Evolutionary conservation across 768 basidiomycete species (phyloP), one percentile per base, ranked within the genome.

Genomic region (Hygrophorus pudorinus): DNA sequence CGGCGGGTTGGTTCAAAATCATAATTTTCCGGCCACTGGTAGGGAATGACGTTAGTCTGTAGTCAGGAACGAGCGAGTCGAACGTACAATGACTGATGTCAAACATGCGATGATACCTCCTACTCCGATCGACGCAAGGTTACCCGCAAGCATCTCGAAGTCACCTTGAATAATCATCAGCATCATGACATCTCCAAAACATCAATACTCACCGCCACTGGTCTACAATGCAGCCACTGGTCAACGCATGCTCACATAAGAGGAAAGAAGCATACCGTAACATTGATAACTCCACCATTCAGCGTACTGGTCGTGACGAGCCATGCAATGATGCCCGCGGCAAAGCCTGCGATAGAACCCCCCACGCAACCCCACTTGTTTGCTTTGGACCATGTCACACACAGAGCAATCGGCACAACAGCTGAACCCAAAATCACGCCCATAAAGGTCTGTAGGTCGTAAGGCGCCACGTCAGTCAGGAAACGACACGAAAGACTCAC

Each of bases 401-500:
- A 85, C 16, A 90, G 67, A 0, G 90, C 91, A 50, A 93, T 87
- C 1, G 89, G 88, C 3, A 82, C 83, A 40, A 94, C 92, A 2
- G 75, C 89, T 2, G 81, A 84, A 1, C 91, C 88, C 10, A 90
- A 73, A 31, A 88, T 76, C 39, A 87, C 83, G 2, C 89, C 88
- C 86, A 89, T 89, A 61, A 88, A 87, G 5, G 81, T 85, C 85
- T 86, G 45, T 14, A 43, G 9, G 16, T 24, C 24, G 24, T 24
- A 7, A 24, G 20, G 4, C 38, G 39, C 5, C 24, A n/a, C 9
- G 10, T 32, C 7, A 38, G 24, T 35, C 39, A 39, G 42, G 30
- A 8, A 37, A 12, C n/a, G 3, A n/a, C 4, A 33, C 20, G n/a
- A 29, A 12, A 20, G 14, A 70, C 81, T 40, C 51, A 87, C 83